Evolutionary conservation across 441 rosid species (phyloP).

Genomic region (Gossypium gossypioides): DNA sequence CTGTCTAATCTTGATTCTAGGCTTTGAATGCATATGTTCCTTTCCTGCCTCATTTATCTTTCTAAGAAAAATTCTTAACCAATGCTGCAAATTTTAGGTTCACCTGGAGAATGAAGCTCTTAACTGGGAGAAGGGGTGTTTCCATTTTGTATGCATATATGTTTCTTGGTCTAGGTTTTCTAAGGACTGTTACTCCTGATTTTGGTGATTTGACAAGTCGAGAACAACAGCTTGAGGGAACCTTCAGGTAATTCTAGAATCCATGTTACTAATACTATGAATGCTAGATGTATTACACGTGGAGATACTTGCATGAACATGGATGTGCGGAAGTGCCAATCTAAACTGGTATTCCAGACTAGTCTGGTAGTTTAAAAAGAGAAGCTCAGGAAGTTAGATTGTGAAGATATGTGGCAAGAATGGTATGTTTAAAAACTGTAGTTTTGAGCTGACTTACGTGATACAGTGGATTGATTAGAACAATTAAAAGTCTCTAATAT

Average conservation of each 20-base stretch:
- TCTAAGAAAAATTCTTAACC: slow-evolving; percentile 15
- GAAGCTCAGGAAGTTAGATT: not conserved
- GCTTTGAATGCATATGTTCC: not conserved
- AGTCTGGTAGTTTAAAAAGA: not conserved
- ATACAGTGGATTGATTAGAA: not conserved
- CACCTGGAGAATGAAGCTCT: slow-evolving; percentile 98
- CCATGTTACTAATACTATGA: slow-evolving; percentile 5
- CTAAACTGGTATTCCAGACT: not conserved
- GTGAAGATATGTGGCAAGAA: not conserved
- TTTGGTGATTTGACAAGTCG: slow-evolving; percentile 86
- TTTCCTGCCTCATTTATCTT: slow-evolving; percentile 8
- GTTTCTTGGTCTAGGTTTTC: slow-evolving; percentile 93
- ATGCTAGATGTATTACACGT: not conserved
- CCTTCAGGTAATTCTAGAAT: slow-evolving; percentile 58
- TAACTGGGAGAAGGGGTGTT: slow-evolving; percentile 96
- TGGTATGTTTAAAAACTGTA: not conserved
- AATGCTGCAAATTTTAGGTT: slow-evolving; percentile 44
- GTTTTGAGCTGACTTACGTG: not conserved
- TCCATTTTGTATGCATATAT: slow-evolving; percentile 90
- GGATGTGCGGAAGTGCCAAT: not conserved
- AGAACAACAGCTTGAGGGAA: slow-evolving; percentile 94
- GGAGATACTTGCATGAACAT: not conserved
- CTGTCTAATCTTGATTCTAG: slow-evolving; percentile 9
- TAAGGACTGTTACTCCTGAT: slow-evolving; percentile 85
- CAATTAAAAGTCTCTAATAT: not conserved